phyloP scores from a whole-genome alignment of 2,329 filamentous ascomycete species.

The Arthrobotrys sphaeroides region DNA sequence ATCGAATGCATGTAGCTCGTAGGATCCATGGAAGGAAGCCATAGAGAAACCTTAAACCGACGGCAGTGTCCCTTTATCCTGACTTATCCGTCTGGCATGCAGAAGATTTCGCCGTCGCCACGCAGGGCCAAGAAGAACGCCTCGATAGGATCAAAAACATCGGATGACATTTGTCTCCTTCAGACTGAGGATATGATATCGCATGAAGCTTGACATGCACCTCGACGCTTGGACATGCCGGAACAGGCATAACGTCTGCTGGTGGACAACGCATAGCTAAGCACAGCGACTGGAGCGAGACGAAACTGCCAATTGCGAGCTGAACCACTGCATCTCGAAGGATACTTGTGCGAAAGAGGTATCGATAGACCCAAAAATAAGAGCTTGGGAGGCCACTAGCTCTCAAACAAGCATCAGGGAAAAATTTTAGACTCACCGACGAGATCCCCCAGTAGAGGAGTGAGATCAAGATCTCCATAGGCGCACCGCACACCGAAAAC shows the following conservation, averaged over 20 bases:
- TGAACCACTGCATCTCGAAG: conserved; percentile 24
- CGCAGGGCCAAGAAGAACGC: neutral
- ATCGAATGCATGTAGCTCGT: conserved; percentile 6
- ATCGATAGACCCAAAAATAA: conserved; percentile 25
- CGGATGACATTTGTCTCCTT: conserved; percentile 32
- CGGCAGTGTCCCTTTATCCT: conserved; percentile 15
- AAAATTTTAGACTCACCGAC: conserved; percentile 60
- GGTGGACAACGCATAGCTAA: conserved; percentile 40
- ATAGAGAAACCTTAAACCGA: conserved; percentile 22
- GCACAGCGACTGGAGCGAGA: neutral
- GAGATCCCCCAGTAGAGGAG: conserved; percentile 77
- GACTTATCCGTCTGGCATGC: conserved; percentile 29
- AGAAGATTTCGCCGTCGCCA: conserved; percentile 21
- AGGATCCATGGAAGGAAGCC: conserved; percentile 2
- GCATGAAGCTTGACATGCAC: conserved; percentile 41
- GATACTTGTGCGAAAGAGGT: conserved; percentile 27
- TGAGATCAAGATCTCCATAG: conserved; percentile 76
- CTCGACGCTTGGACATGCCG: conserved; percentile 43
- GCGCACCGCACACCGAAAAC: conserved; percentile 72
- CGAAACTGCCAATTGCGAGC: conserved; percentile 1
- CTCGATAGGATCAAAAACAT: conserved; percentile 29
- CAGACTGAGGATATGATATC: conserved; percentile 24
- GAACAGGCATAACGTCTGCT: conserved; percentile 41
- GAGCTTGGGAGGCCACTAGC: neutral
- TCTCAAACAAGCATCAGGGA: conserved; percentile 21